Evolutionary conservation across 1,284 basidiomycete species (phyloP).

Genomic region (Ganoderma meredithae): DNA sequence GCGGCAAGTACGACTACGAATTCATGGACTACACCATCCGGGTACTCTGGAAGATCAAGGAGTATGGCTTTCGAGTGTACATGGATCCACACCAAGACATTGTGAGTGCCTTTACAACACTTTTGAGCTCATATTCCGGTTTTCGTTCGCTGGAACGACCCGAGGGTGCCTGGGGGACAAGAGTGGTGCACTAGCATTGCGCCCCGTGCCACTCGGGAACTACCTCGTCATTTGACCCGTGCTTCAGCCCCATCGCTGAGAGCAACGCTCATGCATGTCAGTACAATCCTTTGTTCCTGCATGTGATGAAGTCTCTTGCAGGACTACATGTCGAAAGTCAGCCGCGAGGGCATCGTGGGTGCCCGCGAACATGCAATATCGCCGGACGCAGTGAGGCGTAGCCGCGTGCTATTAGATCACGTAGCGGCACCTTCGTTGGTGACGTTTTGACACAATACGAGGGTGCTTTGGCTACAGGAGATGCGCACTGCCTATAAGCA

Average conservation of each 20-base stretch:
- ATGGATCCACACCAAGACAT: slow-evolving; percentile 98
- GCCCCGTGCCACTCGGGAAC: background rate
- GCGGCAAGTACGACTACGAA: slow-evolving; percentile 89
- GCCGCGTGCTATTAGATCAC: too few relatives aligned
- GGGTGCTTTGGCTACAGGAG: too few relatives aligned
- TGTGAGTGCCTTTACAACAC: slow-evolving; percentile 59
- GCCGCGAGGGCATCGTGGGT: too few relatives aligned
- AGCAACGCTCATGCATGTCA: background rate
- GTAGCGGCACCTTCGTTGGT: too few relatives aligned
- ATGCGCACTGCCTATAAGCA: too few relatives aligned
- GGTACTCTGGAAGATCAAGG: slow-evolving; percentile 90
- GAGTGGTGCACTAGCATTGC: background rate
- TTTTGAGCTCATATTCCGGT: background rate
- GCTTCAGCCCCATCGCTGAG: background rate
- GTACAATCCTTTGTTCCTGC: too few relatives aligned
- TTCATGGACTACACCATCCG: slow-evolving; percentile 94
- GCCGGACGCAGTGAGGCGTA: too few relatives aligned
- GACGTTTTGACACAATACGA: too few relatives aligned
- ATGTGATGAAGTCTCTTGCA: too few relatives aligned
- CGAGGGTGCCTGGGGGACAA: background rate
- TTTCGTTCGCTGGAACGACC: background rate
- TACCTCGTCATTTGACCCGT: background rate
- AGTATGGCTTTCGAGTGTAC: slow-evolving; percentile 93
- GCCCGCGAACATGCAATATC: too few relatives aligned
- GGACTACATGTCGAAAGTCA: too few relatives aligned